Percentiles rank a stretch among this genome's conserved stretches.
Conservation (phyloP, 2,329 filamentous ascomycete species). For the Ascochyta pisi region DNA sequence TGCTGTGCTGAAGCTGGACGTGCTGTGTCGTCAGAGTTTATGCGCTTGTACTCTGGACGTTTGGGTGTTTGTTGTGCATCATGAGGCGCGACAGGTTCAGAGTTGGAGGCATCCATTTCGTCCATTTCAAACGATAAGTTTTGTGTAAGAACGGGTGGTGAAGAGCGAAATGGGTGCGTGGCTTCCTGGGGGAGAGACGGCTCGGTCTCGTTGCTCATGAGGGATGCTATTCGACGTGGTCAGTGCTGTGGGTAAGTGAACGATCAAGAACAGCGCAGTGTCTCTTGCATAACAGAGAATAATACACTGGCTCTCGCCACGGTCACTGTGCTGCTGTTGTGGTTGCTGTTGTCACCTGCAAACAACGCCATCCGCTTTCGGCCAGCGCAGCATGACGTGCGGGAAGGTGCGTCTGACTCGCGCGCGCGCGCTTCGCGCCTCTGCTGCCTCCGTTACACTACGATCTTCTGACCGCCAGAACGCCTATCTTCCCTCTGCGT, state of each 20-base stretch:
- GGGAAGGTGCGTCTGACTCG: conserved; percentile 36
- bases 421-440: conserved; percentile 24
- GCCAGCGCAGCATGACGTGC: conserved; percentile 34
- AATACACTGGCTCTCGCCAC: background rate
- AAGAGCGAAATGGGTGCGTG: conserved; percentile 23
- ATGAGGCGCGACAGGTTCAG: conserved; percentile 21
- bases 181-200: conserved; percentile 28
- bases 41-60: conserved; percentile 8
- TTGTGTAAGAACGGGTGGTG: conserved; percentile 15
- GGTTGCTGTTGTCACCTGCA: conserved; percentile 15
- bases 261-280: conserved; percentile 13
- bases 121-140: conserved; percentile 30
- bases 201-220: conserved; percentile 27
- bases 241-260: conserved; percentile 35
- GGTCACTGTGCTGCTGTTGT: background rate
- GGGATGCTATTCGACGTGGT: conserved; percentile 27
- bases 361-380: conserved; percentile 24
- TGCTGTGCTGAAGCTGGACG: conserved; percentile 38
- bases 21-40: conserved; percentile 33
- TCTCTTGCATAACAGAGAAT: conserved; percentile 9
- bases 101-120: conserved; percentile 4
- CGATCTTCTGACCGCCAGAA: conserved; percentile 18
- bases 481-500: background rate
- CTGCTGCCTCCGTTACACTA: conserved; percentile 13
- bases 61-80: conserved; percentile 10